A percentile compares a stretch with the other conserved stretches of the same genome.
These are phyloP conservation scores for Discostella stelligeroides DNA, from an alignment of 108 stramenopile species.

Conservation along the genomic window DNA sequence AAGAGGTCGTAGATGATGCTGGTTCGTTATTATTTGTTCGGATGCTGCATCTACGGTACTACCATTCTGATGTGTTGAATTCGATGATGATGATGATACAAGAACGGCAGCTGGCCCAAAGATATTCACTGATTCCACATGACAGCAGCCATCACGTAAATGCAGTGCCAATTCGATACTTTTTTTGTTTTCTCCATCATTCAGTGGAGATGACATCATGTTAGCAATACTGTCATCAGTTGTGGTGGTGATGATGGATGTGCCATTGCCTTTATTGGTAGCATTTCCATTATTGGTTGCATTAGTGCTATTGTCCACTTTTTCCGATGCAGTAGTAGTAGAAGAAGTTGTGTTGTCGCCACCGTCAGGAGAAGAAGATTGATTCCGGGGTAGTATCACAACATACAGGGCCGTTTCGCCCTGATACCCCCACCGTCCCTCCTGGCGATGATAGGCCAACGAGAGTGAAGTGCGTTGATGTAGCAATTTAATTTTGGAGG, in stretches of 20 bases:
- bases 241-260: no score
- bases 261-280: neutral
- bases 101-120: slow-evolving; percentile 6
- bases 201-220: neutral
- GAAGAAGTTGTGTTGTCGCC: neutral
- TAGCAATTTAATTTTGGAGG: slow-evolving; percentile 42
- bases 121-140: slow-evolving; percentile 41
- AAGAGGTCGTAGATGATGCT: slow-evolving; percentile 22
- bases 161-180: slow-evolving; percentile 34
- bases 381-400: slow-evolving; percentile 6
- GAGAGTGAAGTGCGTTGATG: slow-evolving; percentile 52
- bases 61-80: no score
- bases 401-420: slow-evolving; percentile 51
- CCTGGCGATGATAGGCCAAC: slow-evolving; percentile 25
- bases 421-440: slow-evolving; percentile 40
- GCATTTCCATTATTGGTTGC: neutral
- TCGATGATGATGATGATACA: slow-evolving; percentile 1
- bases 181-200: slow-evolving; percentile 12
- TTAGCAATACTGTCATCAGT: no score
- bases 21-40: neutral
- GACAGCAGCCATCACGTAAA: slow-evolving; percentile 41
- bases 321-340: neutral
- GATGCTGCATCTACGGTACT: no score
- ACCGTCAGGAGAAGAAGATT: neutral
- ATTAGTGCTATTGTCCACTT: neutral